phyloP scores from a whole-genome alignment of 768 basidiomycete genomes.

The Russula lepida region DNA sequence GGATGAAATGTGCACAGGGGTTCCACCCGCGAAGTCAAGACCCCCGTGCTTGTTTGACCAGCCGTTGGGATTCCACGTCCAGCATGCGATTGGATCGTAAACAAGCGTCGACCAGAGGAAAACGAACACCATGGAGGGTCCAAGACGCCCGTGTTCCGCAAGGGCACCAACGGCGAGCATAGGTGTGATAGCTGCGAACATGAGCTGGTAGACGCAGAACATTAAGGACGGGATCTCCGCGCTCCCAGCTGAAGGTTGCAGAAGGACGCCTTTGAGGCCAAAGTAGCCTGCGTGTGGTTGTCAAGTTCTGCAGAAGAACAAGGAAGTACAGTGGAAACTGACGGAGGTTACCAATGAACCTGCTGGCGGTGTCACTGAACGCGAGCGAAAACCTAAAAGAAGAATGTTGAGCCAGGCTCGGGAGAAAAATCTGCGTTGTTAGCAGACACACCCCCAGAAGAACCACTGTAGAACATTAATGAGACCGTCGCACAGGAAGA shows the following conservation, averaged over 20 bases:
- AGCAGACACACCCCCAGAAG: conserved; percentile 66
- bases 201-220: conserved; percentile 80
- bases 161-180: conserved; percentile 89
- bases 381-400: conserved; percentile 59
- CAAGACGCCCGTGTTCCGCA: conserved; percentile 79
- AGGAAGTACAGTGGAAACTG: conserved; percentile 24
- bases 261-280: conserved; percentile 69
- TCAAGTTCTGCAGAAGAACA: background rate
- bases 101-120: conserved; percentile 85
- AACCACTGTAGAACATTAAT: conserved; percentile 60
- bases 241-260: conserved; percentile 66
- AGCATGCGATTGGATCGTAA: conserved; percentile 92
- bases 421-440: background rate
- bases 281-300: conserved; percentile 58
- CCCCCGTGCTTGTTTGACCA: conserved; percentile 75
- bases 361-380: conserved; percentile 66
- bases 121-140: conserved; percentile 82
- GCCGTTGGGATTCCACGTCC: conserved; percentile 86
- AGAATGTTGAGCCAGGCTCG: background rate
- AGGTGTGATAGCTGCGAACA: conserved; percentile 89
- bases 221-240: conserved; percentile 61
- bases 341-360: conserved; percentile 85
- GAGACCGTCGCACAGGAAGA: background rate
- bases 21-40: conserved; percentile 91
- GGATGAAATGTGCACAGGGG: conserved; percentile 93